These are phyloP conservation scores for Myxozyma monticola DNA, from an alignment of 805 yeast species.

Conservation along the genomic window DNA sequence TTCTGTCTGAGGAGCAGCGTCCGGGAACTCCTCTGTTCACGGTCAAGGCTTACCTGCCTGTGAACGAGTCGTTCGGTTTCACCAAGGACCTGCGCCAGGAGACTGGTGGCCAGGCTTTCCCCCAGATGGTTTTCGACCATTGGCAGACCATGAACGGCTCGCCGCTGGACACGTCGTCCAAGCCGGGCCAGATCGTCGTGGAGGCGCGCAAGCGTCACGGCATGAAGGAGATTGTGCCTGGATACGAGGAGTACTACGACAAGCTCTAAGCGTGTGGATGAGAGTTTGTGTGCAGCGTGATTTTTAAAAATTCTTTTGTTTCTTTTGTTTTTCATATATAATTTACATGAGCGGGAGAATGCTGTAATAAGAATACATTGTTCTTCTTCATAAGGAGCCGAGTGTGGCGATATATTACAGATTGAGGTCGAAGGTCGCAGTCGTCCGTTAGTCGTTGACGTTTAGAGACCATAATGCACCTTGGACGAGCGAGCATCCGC, in stretches of 20 bases:
- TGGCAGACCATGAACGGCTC: conserved; percentile 92
- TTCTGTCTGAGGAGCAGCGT: conserved; percentile 98
- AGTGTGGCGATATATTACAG: too few species aligned
- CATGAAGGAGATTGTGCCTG: conserved; percentile 96
- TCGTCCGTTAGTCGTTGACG: too few species aligned
- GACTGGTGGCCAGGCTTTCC: conserved; percentile 99
- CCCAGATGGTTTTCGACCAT: conserved; percentile 99
- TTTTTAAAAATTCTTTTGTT: background rate
- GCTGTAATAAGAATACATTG: too few species aligned
- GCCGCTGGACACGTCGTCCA: conserved; percentile 81
- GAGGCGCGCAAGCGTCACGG: conserved; percentile 93
- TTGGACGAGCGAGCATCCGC: too few species aligned
- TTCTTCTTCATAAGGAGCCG: too few species aligned
- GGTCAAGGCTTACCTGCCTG: conserved; percentile 99
- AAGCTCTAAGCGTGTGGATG: conserved; percentile 41
- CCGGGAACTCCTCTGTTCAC: conserved; percentile 99
- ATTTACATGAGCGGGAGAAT: too few species aligned
- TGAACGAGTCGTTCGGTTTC: conserved; percentile 99
- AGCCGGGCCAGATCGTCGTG: conserved; percentile 64
- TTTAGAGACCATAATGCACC: too few species aligned
- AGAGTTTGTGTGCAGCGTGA: background rate
- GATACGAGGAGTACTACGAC: conserved; percentile 96
- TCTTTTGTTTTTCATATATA: too few species aligned
- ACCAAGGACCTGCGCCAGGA: conserved; percentile 99
- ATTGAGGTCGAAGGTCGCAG: too few species aligned